phyloP scores from a whole-genome alignment of 2,329 filamentous ascomycete species.

The Camillea tinctor region DNA sequence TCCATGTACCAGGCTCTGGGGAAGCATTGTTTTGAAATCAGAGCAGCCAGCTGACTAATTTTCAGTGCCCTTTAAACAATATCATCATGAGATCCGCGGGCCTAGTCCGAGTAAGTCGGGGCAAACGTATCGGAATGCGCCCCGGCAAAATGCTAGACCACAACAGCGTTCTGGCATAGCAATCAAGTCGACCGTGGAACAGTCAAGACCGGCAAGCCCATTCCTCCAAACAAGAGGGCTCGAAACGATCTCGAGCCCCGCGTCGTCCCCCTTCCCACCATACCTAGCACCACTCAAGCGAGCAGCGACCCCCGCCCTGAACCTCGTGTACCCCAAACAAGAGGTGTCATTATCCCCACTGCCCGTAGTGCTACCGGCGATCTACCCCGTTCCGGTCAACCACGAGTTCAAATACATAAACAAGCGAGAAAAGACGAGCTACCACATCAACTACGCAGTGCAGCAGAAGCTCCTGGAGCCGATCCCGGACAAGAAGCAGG shows the following conservation, averaged over 20 bases:
- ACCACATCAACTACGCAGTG: not conserved
- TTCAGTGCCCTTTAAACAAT: not conserved
- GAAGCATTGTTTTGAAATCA: not conserved
- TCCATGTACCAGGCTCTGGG: not conserved
- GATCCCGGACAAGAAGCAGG: not conserved
- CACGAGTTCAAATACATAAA: not conserved
- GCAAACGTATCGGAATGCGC: not conserved
- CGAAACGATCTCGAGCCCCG: not conserved
- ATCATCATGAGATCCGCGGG: not conserved
- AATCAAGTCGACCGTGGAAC: not conserved
- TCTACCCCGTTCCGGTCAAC: not conserved
- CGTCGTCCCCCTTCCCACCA: not conserved
- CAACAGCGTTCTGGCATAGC: not conserved
- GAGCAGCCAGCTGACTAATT: not conserved
- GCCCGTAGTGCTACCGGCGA: no score
- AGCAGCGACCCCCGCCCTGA: not conserved
- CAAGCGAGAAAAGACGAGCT: not conserved
- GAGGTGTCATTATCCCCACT: not conserved
- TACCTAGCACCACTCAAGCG: not conserved
- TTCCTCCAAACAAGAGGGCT: not conserved
- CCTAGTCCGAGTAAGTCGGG: not conserved
- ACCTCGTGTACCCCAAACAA: not conserved
- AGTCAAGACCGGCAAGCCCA: not conserved
- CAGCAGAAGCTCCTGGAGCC: not conserved
- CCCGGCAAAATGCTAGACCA: not conserved